Percentiles rank a stretch among this genome's conserved stretches.
These are phyloP conservation scores for Apostasia shenzhenica DNA, from an alignment of 106 monocot species.

Conservation along the genomic window DNA sequence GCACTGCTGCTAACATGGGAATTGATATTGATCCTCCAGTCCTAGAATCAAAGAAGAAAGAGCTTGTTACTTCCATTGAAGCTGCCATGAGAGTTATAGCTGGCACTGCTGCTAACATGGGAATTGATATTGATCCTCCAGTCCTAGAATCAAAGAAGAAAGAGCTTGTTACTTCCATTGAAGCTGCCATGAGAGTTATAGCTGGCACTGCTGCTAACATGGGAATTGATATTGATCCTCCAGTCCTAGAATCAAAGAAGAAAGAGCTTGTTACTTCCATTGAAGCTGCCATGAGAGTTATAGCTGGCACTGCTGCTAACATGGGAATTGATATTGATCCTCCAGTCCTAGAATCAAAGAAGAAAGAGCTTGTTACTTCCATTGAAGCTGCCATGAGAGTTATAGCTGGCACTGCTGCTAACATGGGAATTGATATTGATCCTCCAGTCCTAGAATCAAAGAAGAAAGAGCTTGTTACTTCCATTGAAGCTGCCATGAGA, in stretches of 20 bases:
- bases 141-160: slow-evolving; percentile 77
- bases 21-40: slow-evolving; percentile 89
- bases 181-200: slow-evolving; percentile 91
- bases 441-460: slow-evolving; percentile 79
- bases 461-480: slow-evolving; percentile 67
- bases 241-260: slow-evolving; percentile 69
- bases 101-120: slow-evolving; percentile 98
- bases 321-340: slow-evolving; percentile 98
- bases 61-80: slow-evolving; percentile 53
- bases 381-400: slow-evolving; percentile 93
- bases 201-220: slow-evolving; percentile 97
- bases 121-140: slow-evolving; percentile 89
- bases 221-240: slow-evolving; percentile 95
- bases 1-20: slow-evolving; percentile 97
- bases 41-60: slow-evolving; percentile 76
- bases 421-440: slow-evolving; percentile 94
- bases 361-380: slow-evolving; percentile 61
- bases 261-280: slow-evolving; percentile 64
- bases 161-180: slow-evolving; percentile 48
- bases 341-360: slow-evolving; percentile 68
- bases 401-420: slow-evolving; percentile 94
- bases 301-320: slow-evolving; percentile 95
- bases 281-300: slow-evolving; percentile 90
- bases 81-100: slow-evolving; percentile 94
- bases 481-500: slow-evolving; percentile 86